These are phyloP conservation scores for Rugosomyces carneus DNA, from an alignment of 1,284 basidiomycete species.

Conservation along the genomic window DNA sequence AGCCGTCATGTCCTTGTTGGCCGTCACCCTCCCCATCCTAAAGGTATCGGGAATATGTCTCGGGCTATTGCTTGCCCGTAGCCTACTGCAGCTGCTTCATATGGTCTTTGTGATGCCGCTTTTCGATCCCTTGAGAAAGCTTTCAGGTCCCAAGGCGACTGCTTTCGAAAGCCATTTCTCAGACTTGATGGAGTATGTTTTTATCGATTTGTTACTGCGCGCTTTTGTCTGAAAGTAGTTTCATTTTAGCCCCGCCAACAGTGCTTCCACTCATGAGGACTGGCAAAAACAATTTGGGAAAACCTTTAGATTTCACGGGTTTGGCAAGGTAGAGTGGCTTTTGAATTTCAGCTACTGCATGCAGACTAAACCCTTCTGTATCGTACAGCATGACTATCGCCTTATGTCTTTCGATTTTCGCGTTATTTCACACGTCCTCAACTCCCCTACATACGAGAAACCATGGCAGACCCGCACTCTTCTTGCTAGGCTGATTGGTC, in stretches of 20 bases:
- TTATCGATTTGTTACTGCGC: background rate
- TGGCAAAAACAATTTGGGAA: constrained; percentile 41
- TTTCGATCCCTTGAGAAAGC: constrained; percentile 38
- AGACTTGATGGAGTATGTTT: constrained; percentile 36
- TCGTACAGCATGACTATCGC: constrained; percentile 43
- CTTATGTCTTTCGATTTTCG: constrained; percentile 48
- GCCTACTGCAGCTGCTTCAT: constrained; percentile 34
- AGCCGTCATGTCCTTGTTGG: background rate
- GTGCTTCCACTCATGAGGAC: constrained; percentile 32
- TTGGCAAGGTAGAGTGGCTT: constrained; percentile 44
- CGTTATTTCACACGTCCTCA: constrained; percentile 42
- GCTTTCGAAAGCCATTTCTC: constrained; percentile 36
- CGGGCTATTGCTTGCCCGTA: constrained; percentile 28
- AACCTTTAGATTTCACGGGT: constrained; percentile 46
- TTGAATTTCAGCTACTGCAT: background rate
- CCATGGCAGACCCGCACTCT: constrained; percentile 48
- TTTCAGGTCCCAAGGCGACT: constrained; percentile 41
- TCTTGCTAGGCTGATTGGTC: constrained; percentile 42
- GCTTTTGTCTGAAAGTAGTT: background rate
- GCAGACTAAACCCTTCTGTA: constrained; percentile 1
- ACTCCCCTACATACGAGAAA: constrained; percentile 43
- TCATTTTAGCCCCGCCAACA: constrained; percentile 30
- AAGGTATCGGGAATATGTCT: constrained; percentile 26
- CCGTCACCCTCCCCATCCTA: constrained; percentile 14
- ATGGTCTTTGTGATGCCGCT: constrained; percentile 37